A percentile compares a stretch with the other conserved stretches of the same genome.
These are phyloP conservation scores for Apophysomyces variabilis DNA, from an alignment of 371 early-diverging fungal genomes.

Conservation along the genomic window DNA sequence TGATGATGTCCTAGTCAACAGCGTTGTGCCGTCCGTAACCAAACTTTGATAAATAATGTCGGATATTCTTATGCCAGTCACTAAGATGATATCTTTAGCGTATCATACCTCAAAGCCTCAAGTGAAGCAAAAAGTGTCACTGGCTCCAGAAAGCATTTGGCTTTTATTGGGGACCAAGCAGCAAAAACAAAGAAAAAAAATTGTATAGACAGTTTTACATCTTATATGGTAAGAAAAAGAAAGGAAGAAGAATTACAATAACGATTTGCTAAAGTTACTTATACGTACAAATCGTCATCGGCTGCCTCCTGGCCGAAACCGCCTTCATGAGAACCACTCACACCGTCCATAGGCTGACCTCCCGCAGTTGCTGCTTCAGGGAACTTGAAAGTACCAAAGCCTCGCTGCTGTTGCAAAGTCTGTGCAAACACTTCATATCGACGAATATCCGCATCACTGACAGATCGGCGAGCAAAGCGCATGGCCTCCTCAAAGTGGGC, in stretches of 20 bases:
- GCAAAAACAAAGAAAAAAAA: constrained; percentile 13
- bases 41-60: too few species aligned
- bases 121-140: background rate
- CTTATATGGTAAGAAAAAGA: constrained; percentile 3
- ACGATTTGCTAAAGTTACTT: constrained; percentile 22
- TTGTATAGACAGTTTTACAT: constrained; percentile 12
- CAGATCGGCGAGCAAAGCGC: constrained; percentile 97
- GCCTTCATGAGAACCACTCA: constrained; percentile 35
- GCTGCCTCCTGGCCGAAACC: constrained; percentile 54
- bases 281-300: constrained; percentile 64
- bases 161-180: constrained; percentile 10
- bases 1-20: too few species aligned
- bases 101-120: too few species aligned
- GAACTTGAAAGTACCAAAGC: constrained; percentile 94
- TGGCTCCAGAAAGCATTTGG: background rate
- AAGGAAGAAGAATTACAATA: background rate
- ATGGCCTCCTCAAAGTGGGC: constrained; percentile 99
- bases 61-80: too few species aligned
- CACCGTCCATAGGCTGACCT: constrained; percentile 35
- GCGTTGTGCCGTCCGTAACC: too few species aligned
- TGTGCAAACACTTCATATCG: constrained; percentile 99
- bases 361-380: constrained; percentile 76
- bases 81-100: too few species aligned
- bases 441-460: constrained; percentile 96
- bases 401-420: constrained; percentile 93